These are phyloP conservation scores for Candida neerlandica DNA, from an alignment of 1,139 yeast genomes.

Conservation along the genomic window DNA sequence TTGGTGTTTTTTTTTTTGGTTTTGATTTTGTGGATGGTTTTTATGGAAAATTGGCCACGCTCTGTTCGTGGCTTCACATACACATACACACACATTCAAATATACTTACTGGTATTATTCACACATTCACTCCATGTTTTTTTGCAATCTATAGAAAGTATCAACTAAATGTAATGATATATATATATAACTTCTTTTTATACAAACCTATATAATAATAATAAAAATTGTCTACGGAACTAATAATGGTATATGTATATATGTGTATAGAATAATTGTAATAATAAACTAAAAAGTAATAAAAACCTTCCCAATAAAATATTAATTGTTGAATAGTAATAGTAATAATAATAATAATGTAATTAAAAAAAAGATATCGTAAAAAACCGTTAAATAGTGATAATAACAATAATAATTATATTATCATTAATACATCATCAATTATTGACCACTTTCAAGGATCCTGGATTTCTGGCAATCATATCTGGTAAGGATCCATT, in stretches of 20 bases:
- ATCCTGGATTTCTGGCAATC: constrained; percentile 49
- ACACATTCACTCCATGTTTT: too few relatives aligned
- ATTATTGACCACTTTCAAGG: constrained; percentile 49
- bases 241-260: not conserved
- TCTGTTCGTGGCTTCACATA: too few relatives aligned
- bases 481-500: constrained; percentile 73
- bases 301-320: not conserved
- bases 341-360: not conserved
- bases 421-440: constrained; percentile 14
- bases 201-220: too few relatives aligned
- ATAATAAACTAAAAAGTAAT: not conserved
- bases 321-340: not conserved
- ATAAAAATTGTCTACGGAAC: not conserved
- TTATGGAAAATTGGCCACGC: too few relatives aligned
- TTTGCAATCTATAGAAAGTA: too few relatives aligned
- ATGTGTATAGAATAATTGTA: not conserved
- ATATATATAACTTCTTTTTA: too few relatives aligned
- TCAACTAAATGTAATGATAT: too few relatives aligned
- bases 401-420: not conserved
- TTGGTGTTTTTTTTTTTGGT: too few relatives aligned
- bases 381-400: not conserved
- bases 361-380: not conserved
- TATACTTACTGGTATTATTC: too few relatives aligned
- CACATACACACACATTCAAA: too few relatives aligned
- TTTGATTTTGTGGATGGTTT: too few relatives aligned